Evolutionary conservation across 257 asterid species (phyloP).

Genomic region (Nicotiana obtusifolia): DNA sequence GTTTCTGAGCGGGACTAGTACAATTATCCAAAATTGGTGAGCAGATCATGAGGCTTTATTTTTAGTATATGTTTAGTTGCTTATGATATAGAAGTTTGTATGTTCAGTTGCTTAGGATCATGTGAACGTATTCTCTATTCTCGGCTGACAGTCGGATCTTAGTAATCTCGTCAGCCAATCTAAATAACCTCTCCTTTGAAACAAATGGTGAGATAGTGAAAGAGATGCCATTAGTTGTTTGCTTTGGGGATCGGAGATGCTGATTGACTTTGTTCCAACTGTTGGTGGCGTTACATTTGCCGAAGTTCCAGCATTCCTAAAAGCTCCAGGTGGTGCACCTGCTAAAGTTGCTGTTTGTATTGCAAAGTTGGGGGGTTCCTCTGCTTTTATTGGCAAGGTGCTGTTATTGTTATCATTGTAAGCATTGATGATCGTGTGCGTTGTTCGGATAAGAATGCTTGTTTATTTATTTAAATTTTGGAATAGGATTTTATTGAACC

Average conservation of each 20-base stretch:
- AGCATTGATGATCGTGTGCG: not conserved
- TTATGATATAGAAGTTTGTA: too few relatives aligned
- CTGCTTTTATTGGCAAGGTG: conserved; percentile 93
- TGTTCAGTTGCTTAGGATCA: too few relatives aligned
- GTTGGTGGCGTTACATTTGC: conserved; percentile 82
- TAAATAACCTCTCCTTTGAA: conserved; percentile 38
- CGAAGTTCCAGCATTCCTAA: conserved; percentile 84
- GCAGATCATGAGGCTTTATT: too few relatives aligned
- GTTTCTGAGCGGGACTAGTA: too few relatives aligned
- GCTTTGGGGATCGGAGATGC: conserved; percentile 70
- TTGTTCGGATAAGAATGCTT: not conserved
- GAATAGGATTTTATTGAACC: too few relatives aligned
- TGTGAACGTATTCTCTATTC: not conserved
- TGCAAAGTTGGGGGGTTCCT: conserved; percentile 73
- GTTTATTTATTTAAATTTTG: not conserved
- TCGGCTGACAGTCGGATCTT: conserved; percentile 11
- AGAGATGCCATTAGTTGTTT: conserved; percentile 46
- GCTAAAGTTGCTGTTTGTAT: conserved; percentile 91
- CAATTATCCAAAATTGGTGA: too few relatives aligned
- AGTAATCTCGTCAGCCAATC: conserved; percentile 40
- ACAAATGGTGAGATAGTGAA: conserved; percentile 27
- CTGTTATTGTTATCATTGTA: not conserved
- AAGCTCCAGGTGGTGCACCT: conserved; percentile 91
- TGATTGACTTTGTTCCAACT: conserved; percentile 91
- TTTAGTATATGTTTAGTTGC: too few relatives aligned